Base-by-base conservation (phyloP, 441 rosid species). In the Syzygium syzygioides region DNA sequence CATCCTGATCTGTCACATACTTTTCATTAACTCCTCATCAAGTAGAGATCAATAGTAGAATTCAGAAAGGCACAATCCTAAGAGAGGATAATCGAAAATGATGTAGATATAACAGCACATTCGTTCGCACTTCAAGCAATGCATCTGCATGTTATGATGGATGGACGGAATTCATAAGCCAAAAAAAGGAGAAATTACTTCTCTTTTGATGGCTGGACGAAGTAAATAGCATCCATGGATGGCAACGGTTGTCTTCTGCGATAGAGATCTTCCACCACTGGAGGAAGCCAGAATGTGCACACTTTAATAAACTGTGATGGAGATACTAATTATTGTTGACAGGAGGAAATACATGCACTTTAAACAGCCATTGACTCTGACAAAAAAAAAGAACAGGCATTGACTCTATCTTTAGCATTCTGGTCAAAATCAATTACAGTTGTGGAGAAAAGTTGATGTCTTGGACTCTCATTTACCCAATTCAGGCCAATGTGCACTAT, bases 241-340 rank as follows among this genome's bases (percentile, higher is more conserved):
- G 93, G 95, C 91, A 95, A 89, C 20, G 97, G 97, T 90, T 94
- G 94, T 92, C 97, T 92, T 93, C 96, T 93, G 89, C 92, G 93
- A 89, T 93, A 95, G 56, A 95, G 95, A 76, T 94, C 97, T 92
- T 95, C 97, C 59, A 95, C 97, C 97, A 94, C 96, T 94, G 94
- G 88, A 89, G 86, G 60, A 68, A 76, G 85, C 53, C 62, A 86
- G 88, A 76, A 88, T 50, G 71, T 37, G 52, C 50, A 41, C 50
- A 37, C 57, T 85, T 79, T 15, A 79, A 34, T 89, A 66, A 90
- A 76, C 86, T 56, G 66, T 50, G 32, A n/a, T 41, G 83, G 52
- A 41, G 83, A n/a, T 41, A 76, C 17, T 76, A 37, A 76, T 76
- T 6, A 37, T 6, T 41, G 52, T 37, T 76, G 83, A 76, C 9